Base-by-base conservation (phyloP, 1,284 basidiomycete genomes). In the Dichomitus squalens region DNA sequence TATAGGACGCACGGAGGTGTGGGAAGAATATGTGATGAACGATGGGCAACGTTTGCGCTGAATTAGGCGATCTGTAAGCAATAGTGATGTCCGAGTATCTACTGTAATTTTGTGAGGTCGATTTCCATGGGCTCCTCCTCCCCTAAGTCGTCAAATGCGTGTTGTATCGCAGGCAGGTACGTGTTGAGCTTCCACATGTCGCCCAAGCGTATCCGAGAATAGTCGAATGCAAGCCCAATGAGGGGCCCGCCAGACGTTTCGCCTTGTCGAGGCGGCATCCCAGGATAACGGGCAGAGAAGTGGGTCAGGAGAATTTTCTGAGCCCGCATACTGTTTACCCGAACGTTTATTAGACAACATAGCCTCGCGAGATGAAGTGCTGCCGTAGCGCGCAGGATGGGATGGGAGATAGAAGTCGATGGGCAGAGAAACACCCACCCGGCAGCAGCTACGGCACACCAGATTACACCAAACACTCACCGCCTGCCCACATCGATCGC, bases 251-350 rank as follows among this genome's bases (percentile, higher is more conserved):
- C 52, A 16, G 52, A 34, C 9, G 25, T 47, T 44, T 53, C 53
- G 49, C 51, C 40, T 12, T 35, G 50, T 6, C 52, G 41, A 1
- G 81, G 80, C 1, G 93, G 91, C 67, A 95, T 79, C 68, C 93
- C 95, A 12, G 95, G 95, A 72, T 97, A 97, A 11, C 96, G 86
- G 54, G 93, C 92, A 11, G 95, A 97, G 73, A 98, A 98, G 73
- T 98, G 96, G 2, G 95, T 98, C 23, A 98, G 81, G 34, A 98
- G 81, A 23, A 93, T 79, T 64, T 93, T 87, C 55, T 86, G 76
- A 0, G 94, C 95, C 7, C 82, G 78, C 93, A 96, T 96, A 63
- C 90, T 93, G 65, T 31, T 20, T 29, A 47, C 7, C n/a, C 18
- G 29, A 21, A 33, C 44, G 31, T 31, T 47, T 47, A 27, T 47